Evolutionary conservation across 2,329 filamentous ascomycete species (phyloP), one percentile per base, ranked within the genome.

Genomic region (Aureobasidium sp.): DNA sequence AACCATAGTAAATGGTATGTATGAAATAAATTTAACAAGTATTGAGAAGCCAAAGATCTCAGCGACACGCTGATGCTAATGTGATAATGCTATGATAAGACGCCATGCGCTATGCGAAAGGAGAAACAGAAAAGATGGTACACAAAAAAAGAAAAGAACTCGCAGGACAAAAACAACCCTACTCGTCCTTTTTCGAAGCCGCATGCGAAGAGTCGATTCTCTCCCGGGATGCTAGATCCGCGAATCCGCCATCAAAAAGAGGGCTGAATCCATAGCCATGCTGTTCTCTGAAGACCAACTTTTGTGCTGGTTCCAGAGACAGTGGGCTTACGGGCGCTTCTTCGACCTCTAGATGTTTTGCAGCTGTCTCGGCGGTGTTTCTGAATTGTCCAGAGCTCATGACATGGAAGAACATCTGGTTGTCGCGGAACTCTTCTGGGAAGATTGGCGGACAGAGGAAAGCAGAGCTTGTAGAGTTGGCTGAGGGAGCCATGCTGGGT

Each of bases 311-410:
- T 1, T 20, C 57, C 15, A 42, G 2, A 5, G 57, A 60, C 25
- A 60, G 1, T 5, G 57, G 57, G n/a, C 57, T 60, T 34, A 60
- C 17, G 15, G 57, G 57, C 17, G 29, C 4, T 15, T 60, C 57
- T 20, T 60, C 57, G 12, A 48, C 56, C 5, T 48, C 56, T 2
- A 60, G 17, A 5, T 17, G 15, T n/a, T 34, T 41, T 2, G 57
- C 57, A 6, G 57, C 57, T 0, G 31, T 49, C 45, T 60, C 44
- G 2, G 57, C 57, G n/a, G 44, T 51, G 6, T 25, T 27, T 31
- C 57, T 44, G 45, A 60, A 60, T 7, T 60, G 57, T 4, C 57
- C 57, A 34, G 57, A 60, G 29, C 22, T 60, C 45, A 60, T 60
- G 22, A 60, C 57, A n/a, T 49, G 44, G 36, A 60, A 60, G 36